These are phyloP conservation scores for Podospora anserina DNA, from an alignment of 495 filamentous ascomycete genomes.

Conservation along the genomic window DNA sequence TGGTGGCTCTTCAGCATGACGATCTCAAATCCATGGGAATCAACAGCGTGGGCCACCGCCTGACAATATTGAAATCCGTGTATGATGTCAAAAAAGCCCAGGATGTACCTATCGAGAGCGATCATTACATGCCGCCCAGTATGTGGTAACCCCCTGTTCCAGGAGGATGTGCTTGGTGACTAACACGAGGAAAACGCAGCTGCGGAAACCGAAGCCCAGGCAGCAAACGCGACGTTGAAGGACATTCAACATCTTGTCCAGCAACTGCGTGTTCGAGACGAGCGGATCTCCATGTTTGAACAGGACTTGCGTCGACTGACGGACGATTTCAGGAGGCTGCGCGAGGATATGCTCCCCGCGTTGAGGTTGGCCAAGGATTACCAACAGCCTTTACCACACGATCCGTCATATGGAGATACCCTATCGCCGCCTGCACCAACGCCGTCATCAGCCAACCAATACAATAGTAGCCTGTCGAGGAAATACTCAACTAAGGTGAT, in stretches of 20 bases:
- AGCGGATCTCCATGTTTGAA: conserved; percentile 77
- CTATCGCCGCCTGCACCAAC: conserved; percentile 53
- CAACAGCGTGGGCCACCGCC: conserved; percentile 83
- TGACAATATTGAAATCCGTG: conserved; percentile 90
- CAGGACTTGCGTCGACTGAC: conserved; percentile 73
- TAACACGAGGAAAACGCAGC: conserved; percentile 50
- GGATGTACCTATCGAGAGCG: conserved; percentile 82
- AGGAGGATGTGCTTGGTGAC: conserved; percentile 7
- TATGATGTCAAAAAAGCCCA: conserved; percentile 94
- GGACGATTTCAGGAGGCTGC: conserved; percentile 77
- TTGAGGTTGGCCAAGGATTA: conserved; percentile 86
- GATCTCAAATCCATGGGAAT: conserved; percentile 95
- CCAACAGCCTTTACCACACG: conserved; percentile 76
- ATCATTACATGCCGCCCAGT: conserved; percentile 94
- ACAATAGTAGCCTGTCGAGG: conserved; percentile 56
- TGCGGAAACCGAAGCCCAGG: conserved; percentile 80
- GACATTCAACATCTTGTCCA: conserved; percentile 87
- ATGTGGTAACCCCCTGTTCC: conserved; percentile 37
- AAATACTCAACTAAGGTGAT: conserved; percentile 91
- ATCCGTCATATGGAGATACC: conserved; percentile 46
- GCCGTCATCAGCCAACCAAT: conserved; percentile 46
- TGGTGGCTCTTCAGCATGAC: conserved; percentile 84
- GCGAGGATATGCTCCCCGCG: conserved; percentile 87
- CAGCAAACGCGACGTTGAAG: conserved; percentile 82
- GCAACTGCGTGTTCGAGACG: conserved; percentile 80